Percentiles rank a stretch among this genome's conserved stretches.
These are phyloP conservation scores for Pestalotiopsis sp. DNA, from an alignment of 2,329 filamentous ascomycete species.

Conservation along the genomic window DNA sequence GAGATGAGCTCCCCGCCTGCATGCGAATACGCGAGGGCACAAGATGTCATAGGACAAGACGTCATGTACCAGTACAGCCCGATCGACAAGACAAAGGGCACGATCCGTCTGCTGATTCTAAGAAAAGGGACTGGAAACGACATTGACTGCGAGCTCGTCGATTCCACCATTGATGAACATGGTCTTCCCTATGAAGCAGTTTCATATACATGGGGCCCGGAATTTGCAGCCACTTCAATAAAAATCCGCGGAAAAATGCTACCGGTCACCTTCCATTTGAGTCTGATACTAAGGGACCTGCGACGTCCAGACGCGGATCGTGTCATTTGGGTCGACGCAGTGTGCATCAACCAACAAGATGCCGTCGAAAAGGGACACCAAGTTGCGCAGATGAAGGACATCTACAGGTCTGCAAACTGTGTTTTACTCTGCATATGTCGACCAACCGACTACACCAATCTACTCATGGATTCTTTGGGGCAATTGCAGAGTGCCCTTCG, in stretches of 20 bases:
- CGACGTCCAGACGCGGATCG: not conserved
- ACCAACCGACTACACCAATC: not conserved
- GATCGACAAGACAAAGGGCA: not conserved
- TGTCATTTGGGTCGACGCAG: conserved; percentile 1
- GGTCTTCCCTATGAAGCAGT: not conserved
- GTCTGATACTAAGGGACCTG: not conserved
- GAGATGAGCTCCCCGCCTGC: too few species aligned
- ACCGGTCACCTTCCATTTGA: not conserved
- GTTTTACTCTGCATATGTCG: not conserved
- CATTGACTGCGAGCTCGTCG: not conserved
- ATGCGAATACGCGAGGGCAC: too few species aligned
- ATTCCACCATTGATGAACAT: not conserved
- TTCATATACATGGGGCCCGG: not conserved
- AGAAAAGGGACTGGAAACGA: not conserved
- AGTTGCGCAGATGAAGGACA: not conserved
- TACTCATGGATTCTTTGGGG: not conserved
- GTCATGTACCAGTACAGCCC: not conserved
- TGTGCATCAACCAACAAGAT: conserved; percentile 9
- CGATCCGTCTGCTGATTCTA: not conserved
- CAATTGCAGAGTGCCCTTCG: not conserved
- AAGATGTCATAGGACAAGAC: not conserved
- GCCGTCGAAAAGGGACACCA: not conserved
- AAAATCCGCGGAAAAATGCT: not conserved
- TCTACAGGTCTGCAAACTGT: not conserved
- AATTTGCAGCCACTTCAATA: not conserved